Conservation (phyloP, 495 filamentous ascomycete species). For the Neurospora terricola region DNA sequence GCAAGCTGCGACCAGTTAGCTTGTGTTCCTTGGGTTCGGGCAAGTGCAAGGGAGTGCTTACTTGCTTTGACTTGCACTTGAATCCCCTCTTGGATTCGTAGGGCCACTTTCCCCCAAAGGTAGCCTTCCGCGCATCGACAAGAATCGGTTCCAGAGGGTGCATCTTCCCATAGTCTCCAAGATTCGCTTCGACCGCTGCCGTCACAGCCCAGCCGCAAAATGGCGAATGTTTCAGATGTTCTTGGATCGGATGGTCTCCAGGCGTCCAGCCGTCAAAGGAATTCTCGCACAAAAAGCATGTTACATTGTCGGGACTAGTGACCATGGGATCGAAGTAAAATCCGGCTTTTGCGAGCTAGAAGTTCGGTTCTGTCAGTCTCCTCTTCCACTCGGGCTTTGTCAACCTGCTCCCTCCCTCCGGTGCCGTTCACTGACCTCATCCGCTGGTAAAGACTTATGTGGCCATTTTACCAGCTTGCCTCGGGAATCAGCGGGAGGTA, state of each 20-base stretch:
- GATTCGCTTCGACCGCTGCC: constrained; percentile 54
- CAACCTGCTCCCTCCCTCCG: not conserved
- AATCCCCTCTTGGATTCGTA: constrained; percentile 82
- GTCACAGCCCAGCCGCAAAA: constrained; percentile 84
- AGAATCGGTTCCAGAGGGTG: constrained; percentile 64
- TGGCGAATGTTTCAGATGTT: constrained; percentile 74
- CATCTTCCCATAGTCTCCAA: constrained; percentile 53
- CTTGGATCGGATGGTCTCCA: constrained; percentile 65
- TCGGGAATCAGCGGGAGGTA: constrained; percentile 51
- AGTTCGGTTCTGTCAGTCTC: constrained; percentile 6
- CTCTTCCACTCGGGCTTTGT: not conserved
- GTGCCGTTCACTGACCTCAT: constrained; percentile 42
- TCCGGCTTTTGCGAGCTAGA: constrained; percentile 76
- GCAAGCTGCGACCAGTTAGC: constrained; percentile 55
- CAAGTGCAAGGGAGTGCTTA: constrained; percentile 25
- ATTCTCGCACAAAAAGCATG: constrained; percentile 75
- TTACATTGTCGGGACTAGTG: constrained; percentile 72
- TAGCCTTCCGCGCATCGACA: constrained; percentile 64
- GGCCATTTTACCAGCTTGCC: constrained; percentile 63
- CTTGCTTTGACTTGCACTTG: constrained; percentile 80
- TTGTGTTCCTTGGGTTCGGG: not conserved
- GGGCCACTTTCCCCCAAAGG: constrained; percentile 74
- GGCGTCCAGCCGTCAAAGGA: constrained; percentile 83
- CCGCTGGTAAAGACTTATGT: constrained; percentile 53
- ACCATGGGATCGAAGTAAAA: constrained; percentile 77